Evolutionary conservation across 2,329 filamentous ascomycete species (phyloP).

Genomic region (Fusarium succisae): DNA sequence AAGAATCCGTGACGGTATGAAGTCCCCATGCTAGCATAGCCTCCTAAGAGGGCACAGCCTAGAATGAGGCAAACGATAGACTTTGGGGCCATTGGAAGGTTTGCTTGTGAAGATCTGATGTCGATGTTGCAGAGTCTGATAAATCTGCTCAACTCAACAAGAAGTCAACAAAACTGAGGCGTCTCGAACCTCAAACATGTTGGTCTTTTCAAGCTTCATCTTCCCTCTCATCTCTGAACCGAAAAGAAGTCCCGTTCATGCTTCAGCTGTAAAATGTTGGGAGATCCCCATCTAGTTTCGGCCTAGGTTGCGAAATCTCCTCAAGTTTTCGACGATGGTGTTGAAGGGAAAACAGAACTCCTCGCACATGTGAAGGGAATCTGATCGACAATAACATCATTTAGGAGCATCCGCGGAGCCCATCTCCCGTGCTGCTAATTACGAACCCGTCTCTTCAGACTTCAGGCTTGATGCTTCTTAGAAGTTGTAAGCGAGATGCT

Average conservation of each 20-base stretch:
- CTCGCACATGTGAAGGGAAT: neutral
- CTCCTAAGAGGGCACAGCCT: slow-evolving; percentile 27
- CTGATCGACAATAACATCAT: neutral
- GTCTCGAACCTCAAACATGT: neutral
- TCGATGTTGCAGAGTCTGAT: neutral
- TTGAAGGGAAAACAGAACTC: neutral
- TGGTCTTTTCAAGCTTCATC: neutral
- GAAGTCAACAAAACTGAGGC: neutral
- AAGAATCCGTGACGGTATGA: slow-evolving; percentile 30
- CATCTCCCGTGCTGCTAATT: neutral
- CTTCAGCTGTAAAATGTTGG: neutral
- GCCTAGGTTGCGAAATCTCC: slow-evolving; percentile 33
- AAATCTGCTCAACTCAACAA: neutral
- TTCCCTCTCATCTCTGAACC: neutral
- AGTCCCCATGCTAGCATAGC: slow-evolving; percentile 30
- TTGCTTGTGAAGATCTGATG: neutral
- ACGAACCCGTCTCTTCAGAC: neutral
- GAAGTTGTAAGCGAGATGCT: neutral
- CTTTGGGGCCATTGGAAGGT: neutral
- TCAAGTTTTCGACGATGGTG: neutral
- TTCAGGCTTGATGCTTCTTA: neutral
- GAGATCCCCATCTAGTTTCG: slow-evolving; percentile 3
- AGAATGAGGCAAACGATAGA: slow-evolving; percentile 14
- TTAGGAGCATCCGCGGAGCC: neutral
- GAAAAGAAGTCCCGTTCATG: neutral